Evolutionary conservation across 345 rosid genomes (phyloP), one percentile per base, ranked within the genome.

Genomic region (Cochlearia excelsa): DNA sequence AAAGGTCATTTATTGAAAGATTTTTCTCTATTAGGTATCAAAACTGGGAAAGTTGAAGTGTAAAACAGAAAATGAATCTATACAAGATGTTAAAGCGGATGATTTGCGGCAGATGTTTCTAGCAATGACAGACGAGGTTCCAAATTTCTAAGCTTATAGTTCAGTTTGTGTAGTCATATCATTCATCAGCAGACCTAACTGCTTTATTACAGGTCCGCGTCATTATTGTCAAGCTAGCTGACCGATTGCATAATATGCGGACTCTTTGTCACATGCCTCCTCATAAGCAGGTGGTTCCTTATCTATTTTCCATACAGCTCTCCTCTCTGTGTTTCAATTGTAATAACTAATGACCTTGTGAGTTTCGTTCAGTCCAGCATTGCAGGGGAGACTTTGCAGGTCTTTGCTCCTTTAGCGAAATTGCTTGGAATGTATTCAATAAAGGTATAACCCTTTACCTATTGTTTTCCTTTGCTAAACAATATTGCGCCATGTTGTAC

Each of bases 191-290:
- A 54, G 44, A 61, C 62, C 60, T 76, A 55, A 51, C 51, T 39
- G 29, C 42, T 63, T 47, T 26, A 26, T 78, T 84, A 63, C 75
- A 93, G 99, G 99, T 93, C 47, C 95, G 99, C 34, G 97, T 93
- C 59, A 93, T 93, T 72, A 93, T 93, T 60, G 99, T 93, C 79
- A 93, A 93, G 79, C 83, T 93, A 69, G 99, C 94, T 44, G 97
- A 93, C 79, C 84, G 99, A 72, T 80, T 93, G 71, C 99, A 93
- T 79, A 93, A 93, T 64, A 93, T 93, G 97, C 91, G 99, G 30
- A 93, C 97, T 30, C 94, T 89, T 38, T 78, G 88, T 0, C 82
- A 89, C 75, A 89, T 93, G 99, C 99, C 99, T 74, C 83, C 78
- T 2, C 95, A 81, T 71, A 93, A 93, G 82, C 99, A 93, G 99